Evolutionary conservation across 371 early-diverging fungal genomes (phyloP).

Genomic region (Saksenaea vasiformis): DNA sequence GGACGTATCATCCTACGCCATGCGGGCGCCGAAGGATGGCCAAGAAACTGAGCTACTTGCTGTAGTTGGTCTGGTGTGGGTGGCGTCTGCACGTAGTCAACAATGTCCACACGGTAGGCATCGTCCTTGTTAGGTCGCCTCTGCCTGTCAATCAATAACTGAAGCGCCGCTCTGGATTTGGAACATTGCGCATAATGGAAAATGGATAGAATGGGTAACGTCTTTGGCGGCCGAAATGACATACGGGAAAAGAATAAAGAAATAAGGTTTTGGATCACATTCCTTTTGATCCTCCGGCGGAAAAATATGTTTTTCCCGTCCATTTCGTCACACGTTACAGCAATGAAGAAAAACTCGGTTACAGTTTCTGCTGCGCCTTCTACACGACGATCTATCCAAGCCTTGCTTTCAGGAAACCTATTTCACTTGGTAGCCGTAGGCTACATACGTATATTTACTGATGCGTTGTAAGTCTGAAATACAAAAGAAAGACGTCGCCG

Average conservation of each 20-base stretch:
- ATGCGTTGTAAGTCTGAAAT: no score
- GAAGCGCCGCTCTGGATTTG: constrained; percentile 31
- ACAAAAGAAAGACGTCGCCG: no score
- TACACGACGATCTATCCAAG: no score
- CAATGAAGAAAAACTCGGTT: no score
- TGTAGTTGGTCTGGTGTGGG: constrained; percentile 26
- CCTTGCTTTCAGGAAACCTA: no score
- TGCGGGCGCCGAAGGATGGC: background rate
- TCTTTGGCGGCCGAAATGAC: constrained; percentile 51
- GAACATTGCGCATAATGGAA: constrained; percentile 40
- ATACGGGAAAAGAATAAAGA: constrained; percentile 15
- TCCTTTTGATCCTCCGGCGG: no score
- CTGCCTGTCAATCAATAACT: constrained; percentile 18
- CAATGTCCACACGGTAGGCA: constrained; percentile 40
- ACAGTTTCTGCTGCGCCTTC: no score
- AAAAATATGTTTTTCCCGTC: no score
- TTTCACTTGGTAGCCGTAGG: no score
- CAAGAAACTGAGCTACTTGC: constrained; percentile 17
- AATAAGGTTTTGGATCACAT: no score
- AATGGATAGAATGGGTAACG: constrained; percentile 42
- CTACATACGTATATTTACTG: no score
- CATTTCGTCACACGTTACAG: no score
- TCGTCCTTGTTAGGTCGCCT: constrained; percentile 15
- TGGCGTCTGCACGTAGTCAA: constrained; percentile 20
- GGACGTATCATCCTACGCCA: constrained; percentile 17